Evolutionary conservation across 257 asterid genomes (phyloP).

Genomic region (Osmanthus fragrans): DNA sequence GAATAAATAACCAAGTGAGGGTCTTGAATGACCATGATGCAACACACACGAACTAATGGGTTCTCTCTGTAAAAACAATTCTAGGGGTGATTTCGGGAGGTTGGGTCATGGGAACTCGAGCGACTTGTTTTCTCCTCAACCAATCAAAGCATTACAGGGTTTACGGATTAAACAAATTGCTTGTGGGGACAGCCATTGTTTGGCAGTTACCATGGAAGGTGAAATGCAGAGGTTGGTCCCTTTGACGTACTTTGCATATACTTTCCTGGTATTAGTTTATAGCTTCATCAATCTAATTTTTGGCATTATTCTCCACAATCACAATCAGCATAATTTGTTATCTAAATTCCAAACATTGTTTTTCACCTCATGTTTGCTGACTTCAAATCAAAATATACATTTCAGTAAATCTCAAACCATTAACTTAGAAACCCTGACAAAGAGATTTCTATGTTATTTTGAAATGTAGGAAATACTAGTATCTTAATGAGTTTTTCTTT

Average conservation of each 20-base stretch:
- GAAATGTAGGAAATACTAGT: not conserved
- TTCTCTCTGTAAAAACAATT: conserved; percentile 15
- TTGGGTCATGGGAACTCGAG: conserved; percentile 98
- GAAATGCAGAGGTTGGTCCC: conserved; percentile 81
- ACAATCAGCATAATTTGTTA: too few species aligned
- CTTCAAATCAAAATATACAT: not conserved
- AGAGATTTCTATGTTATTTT: too few species aligned
- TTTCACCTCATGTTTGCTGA: not conserved
- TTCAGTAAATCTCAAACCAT: not conserved
- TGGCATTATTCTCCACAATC: too few species aligned
- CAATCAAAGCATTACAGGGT: conserved; percentile 83
- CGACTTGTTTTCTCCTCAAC: conserved; percentile 91
- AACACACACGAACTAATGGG: too few species aligned
- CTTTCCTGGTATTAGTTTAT: not conserved
- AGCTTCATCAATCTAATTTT: not conserved
- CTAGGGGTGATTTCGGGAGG: conserved; percentile 99
- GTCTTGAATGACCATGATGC: not conserved
- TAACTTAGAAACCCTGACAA: not conserved
- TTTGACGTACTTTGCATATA: not conserved
- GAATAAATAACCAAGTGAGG: not conserved
- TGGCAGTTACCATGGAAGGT: conserved; percentile 98
- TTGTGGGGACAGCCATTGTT: conserved; percentile 98
- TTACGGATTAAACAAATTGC: conserved; percentile 86
- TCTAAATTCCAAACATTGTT: too few species aligned
- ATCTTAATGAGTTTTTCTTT: not conserved